Base-by-base conservation (phyloP, 768 basidiomycete species). In the Leucocoprinus sp. region DNA sequence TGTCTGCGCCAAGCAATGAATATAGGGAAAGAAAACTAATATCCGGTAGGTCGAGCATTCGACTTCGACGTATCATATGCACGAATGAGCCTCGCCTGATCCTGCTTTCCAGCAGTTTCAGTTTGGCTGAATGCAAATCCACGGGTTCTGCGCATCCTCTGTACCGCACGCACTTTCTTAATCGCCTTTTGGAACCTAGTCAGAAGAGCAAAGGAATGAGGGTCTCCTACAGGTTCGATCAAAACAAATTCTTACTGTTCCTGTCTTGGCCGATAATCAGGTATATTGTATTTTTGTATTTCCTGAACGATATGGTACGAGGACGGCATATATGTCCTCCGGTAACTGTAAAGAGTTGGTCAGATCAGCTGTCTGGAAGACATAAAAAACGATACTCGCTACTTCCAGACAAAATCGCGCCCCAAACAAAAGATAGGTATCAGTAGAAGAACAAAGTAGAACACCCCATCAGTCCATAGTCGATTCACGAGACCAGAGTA, bases 241-340 rank as follows among this genome's bases (percentile, higher is more conserved):
- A 50, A 39, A 34, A 21, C 14, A 37, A 18, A 1, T 27, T 76
- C 82, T 54, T 55, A 97, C 84, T 98, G 96, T 64, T 96, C 96
- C 64, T 98, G 95, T 47, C 96, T 75, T 2, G 96, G 96, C 33
- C 96, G 75, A 61, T 98, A 99, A 57, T 95, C 92, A 3, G 91
- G 92, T 46, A 96, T 83, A 63, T 96, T 95, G 70, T 93, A 97
- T 67, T 96, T 97, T 67, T 98, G 95, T n/a, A 99, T 75, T 60
- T 99, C 96, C 60, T 98, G 95, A 0, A 93, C 93, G 55, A 99
- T 91, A 58, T 99, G 96, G 62, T 98, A 99, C n/a, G 93, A 83
- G 29, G 80, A 74, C 0, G 96, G 95, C 52, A 66, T 67, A 64
- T 96, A 96, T 21, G 95, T 93, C 53, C 95, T 74, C 49, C 84